phyloP scores from a whole-genome alignment of 1,284 basidiomycete species.

The Rhodotorula sp. region DNA sequence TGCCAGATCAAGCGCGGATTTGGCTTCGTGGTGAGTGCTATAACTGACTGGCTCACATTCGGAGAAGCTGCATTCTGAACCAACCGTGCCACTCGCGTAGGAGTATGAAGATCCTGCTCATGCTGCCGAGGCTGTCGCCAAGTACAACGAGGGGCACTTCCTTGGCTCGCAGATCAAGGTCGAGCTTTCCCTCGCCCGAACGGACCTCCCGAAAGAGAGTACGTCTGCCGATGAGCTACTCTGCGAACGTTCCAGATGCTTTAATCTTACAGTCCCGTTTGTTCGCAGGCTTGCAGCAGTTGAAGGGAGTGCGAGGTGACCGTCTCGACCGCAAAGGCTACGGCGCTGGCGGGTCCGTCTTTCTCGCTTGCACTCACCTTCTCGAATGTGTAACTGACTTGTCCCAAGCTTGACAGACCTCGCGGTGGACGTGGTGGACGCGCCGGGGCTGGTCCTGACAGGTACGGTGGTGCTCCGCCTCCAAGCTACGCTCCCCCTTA shows the following conservation, averaged over 20 bases:
- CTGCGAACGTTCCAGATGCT: too few relatives aligned
- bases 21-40: constrained; percentile 41
- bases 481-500: constrained; percentile 6
- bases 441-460: constrained; percentile 1
- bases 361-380: not conserved
- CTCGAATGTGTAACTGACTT: not conserved
- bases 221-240: not conserved
- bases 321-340: constrained; percentile 36
- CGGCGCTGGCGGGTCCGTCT: constrained; percentile 8
- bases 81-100: constrained; percentile 14
- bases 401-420: not conserved
- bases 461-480: constrained; percentile 6
- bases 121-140: constrained; percentile 42
- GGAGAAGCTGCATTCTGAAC: too few relatives aligned
- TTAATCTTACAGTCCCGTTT: too few relatives aligned
- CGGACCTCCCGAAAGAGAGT: constrained; percentile 17
- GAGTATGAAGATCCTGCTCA: constrained; percentile 37
- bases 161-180: constrained; percentile 45
- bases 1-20: constrained; percentile 43
- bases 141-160: constrained; percentile 46
- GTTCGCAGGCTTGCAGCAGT: not conserved
- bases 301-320: constrained; percentile 30
- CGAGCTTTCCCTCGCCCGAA: constrained; percentile 39
- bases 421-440: not conserved
- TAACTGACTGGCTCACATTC: not conserved